A percentile compares a stretch with the other conserved stretches of the same genome.
Conservation (phyloP, 805 yeast genomes). For the Debaryomyces hansenii region DNA sequence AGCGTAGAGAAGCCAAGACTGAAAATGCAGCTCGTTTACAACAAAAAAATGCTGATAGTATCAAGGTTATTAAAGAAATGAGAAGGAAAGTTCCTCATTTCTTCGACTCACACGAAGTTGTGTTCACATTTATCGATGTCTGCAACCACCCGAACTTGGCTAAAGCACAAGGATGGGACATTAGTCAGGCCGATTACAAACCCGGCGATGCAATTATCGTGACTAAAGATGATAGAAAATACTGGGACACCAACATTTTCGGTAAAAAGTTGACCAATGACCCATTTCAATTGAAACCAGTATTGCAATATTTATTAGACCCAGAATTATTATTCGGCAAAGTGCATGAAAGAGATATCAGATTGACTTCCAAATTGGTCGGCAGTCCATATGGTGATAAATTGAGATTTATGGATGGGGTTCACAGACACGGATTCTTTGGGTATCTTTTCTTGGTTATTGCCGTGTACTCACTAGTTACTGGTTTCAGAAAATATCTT, state of each 20-base stretch:
- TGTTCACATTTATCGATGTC: slow-evolving; percentile 54
- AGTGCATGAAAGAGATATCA: slow-evolving; percentile 6
- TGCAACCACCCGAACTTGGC: slow-evolving; percentile 32
- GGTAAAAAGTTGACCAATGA: slow-evolving; percentile 39
- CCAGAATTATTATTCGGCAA: slow-evolving; percentile 18
- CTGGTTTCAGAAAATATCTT: slow-evolving; percentile 2
- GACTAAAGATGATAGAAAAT: slow-evolving; percentile 39
- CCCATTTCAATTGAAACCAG: slow-evolving; percentile 31
- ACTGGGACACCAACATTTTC: slow-evolving; percentile 30
- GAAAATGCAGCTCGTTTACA: slow-evolving; percentile 41
- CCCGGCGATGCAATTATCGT: slow-evolving; percentile 61
- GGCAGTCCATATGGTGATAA: slow-evolving; percentile 43
- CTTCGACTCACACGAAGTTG: slow-evolving; percentile 41
- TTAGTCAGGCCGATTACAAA: slow-evolving; percentile 28
- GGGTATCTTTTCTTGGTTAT: slow-evolving; percentile 36
- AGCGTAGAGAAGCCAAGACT: slow-evolving; percentile 36
- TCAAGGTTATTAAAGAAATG: slow-evolving; percentile 47
- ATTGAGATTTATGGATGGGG: slow-evolving; percentile 41
- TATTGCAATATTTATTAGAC: slow-evolving; percentile 40
- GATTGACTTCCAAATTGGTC: slow-evolving; percentile 28
- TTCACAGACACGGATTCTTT: slow-evolving; percentile 45
- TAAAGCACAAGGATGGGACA: slow-evolving; percentile 35
- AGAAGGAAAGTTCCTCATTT: slow-evolving; percentile 50
- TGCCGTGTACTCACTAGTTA: slow-evolving; percentile 8
- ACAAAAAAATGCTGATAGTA: slow-evolving; percentile 41